A percentile compares a stretch with the other conserved stretches of the same genome.
Evolutionary conservation across 1,139 yeast genomes (phyloP).

Genomic region (Taphrina sp.): DNA sequence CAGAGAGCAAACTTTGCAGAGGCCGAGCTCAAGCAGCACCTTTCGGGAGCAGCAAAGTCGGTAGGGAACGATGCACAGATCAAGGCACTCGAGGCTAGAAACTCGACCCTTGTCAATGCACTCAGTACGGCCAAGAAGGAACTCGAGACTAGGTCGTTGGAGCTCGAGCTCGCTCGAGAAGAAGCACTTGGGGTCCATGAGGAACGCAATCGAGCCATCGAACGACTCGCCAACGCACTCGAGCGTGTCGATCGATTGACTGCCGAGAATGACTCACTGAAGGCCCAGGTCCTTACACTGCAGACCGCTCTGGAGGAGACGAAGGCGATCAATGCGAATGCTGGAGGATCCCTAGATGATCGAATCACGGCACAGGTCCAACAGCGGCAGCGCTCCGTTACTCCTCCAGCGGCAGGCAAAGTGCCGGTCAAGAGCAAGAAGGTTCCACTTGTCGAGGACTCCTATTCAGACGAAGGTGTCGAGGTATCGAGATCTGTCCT

Average conservation of each 20-base stretch:
- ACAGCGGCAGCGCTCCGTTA: not conserved
- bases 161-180: slow-evolving; percentile 31
- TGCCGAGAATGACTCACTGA: slow-evolving; percentile 28
- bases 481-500: slow-evolving; percentile 23
- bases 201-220: slow-evolving; percentile 37
- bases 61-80: not conserved
- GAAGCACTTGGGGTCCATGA: slow-evolving; percentile 34
- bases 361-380: slow-evolving; percentile 7
- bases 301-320: not conserved
- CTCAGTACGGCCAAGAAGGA: slow-evolving; percentile 12
- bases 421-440: not conserved
- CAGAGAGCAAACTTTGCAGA: slow-evolving; percentile 33
- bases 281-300: slow-evolving; percentile 18
- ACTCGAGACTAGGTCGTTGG: slow-evolving; percentile 17
- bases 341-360: slow-evolving; percentile 2
- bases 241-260: slow-evolving; percentile 34
- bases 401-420: not conserved
- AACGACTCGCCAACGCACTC: slow-evolving; percentile 34
- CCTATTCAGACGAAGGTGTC: slow-evolving; percentile 21
- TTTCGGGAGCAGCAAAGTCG: slow-evolving; percentile 10
- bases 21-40: slow-evolving; percentile 33
- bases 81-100: slow-evolving; percentile 15
- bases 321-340: not conserved
- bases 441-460: not conserved
- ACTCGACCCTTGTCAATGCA: slow-evolving; percentile 4